These are phyloP conservation scores for Boletus bicolor DNA, from an alignment of 768 basidiomycete species.

Conservation along the genomic window DNA sequence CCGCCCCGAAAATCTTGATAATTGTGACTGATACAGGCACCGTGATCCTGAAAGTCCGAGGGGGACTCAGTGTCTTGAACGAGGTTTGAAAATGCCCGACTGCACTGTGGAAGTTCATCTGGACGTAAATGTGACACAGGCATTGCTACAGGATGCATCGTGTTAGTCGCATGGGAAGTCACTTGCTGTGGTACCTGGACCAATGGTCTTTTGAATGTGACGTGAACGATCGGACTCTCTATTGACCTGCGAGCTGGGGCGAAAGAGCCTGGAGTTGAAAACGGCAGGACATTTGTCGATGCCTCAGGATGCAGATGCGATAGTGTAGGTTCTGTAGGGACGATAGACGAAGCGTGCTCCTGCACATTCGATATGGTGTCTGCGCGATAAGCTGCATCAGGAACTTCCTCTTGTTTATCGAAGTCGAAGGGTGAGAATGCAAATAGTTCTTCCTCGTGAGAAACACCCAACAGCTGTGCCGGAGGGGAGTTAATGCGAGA, in stretches of 20 bases:
- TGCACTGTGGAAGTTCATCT: conserved; percentile 3
- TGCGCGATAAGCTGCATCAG: not conserved
- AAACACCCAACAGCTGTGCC: conserved; percentile 1
- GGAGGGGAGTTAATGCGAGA: conserved; percentile 8
- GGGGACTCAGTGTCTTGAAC: conserved; percentile 3
- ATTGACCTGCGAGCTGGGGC: conserved; percentile 7
- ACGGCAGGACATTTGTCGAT: conserved; percentile 8
- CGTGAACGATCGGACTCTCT: not conserved
- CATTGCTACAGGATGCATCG: conserved; percentile 9
- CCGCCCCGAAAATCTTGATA: conserved; percentile 1
- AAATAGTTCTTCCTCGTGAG: conserved; percentile 21
- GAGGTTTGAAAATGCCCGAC: conserved; percentile 3
- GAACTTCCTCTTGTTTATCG: conserved; percentile 9
- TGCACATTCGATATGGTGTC: not conserved
- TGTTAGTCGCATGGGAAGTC: conserved; percentile 5
- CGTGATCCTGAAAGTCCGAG: conserved; percentile 15
- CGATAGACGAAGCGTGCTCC: not conserved
- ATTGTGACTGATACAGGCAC: not conserved
- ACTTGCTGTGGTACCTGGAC: conserved; percentile 8
- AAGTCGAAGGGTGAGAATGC: conserved; percentile 29
- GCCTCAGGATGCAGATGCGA: not conserved
- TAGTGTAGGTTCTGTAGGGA: not conserved
- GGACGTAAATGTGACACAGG: conserved; percentile 18
- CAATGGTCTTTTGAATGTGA: conserved; percentile 2
- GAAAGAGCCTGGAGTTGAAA: conserved; percentile 27